Conservation (phyloP, 495 filamentous ascomycete species). For the Viridothelium virens region DNA sequence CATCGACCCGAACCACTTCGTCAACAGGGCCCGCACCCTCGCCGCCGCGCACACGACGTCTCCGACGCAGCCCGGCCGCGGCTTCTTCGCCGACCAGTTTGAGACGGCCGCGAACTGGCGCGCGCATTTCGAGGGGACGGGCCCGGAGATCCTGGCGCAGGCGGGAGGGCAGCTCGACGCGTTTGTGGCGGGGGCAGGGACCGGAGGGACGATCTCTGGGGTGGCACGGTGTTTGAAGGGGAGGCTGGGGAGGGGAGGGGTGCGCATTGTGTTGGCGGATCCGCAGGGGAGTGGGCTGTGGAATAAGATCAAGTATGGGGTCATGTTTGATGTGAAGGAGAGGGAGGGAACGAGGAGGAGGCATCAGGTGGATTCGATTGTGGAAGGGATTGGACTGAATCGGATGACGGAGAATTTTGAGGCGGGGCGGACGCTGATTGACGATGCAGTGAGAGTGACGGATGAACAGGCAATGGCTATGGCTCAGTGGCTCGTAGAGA, state of each 20-base stretch:
- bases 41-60: constrained; percentile 61
- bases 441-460: constrained; percentile 85
- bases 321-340: constrained; percentile 89
- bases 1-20: constrained; percentile 81
- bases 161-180: constrained; percentile 71
- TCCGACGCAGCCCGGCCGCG: constrained; percentile 43
- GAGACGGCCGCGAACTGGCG: constrained; percentile 80
- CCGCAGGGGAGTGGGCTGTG: constrained; percentile 90
- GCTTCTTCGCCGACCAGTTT: constrained; percentile 96
- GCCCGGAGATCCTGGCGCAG: constrained; percentile 80
- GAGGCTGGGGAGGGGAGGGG: not conserved
- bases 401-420: constrained; percentile 87
- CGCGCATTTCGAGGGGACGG: constrained; percentile 75
- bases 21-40: constrained; percentile 78
- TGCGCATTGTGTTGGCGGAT: constrained; percentile 80
- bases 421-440: constrained; percentile 70
- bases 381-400: constrained; percentile 95
- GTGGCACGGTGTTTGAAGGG: constrained; percentile 71
- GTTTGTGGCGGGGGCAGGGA: constrained; percentile 92
- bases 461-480: constrained; percentile 87
- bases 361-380: constrained; percentile 88
- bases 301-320: constrained; percentile 82
- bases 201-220: constrained; percentile 87
- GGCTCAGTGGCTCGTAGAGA: constrained; percentile 92
- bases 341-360: constrained; percentile 80